These are phyloP conservation scores for Globisporangium heterothallicum DNA, from an alignment of 352 stramenopile genomes.

Conservation along the genomic window DNA sequence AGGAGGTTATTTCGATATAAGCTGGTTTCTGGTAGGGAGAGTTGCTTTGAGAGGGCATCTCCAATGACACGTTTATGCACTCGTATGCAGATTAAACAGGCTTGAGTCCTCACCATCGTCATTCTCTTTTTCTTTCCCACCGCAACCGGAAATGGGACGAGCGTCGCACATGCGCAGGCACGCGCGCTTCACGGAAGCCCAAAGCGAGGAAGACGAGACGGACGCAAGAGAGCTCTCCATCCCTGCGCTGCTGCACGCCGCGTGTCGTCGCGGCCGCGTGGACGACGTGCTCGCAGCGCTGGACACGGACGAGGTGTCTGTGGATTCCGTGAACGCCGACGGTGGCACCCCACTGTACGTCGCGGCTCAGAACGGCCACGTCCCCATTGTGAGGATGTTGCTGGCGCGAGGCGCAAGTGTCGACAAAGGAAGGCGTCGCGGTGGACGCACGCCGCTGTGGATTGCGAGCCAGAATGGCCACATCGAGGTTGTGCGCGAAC, in stretches of 20 bases:
- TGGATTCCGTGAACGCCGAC: background rate
- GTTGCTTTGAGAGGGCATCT: too few species aligned
- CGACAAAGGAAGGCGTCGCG: background rate
- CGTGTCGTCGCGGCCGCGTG: background rate
- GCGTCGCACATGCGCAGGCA: background rate
- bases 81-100: too few species aligned
- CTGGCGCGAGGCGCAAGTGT: background rate
- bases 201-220: background rate
- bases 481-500: background rate
- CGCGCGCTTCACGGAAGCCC: background rate
- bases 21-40: too few species aligned
- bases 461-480: background rate
- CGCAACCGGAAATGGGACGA: too few species aligned
- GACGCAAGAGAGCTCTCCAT: background rate
- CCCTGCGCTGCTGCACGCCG: background rate
- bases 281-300: slow-evolving; percentile 1
- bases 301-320: background rate
- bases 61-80: too few species aligned
- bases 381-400: background rate
- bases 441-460: background rate
- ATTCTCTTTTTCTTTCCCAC: background rate
- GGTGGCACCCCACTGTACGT: background rate
- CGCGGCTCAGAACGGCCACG: background rate
- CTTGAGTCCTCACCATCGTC: too few species aligned
- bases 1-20: too few species aligned